Base-by-base conservation (phyloP, 176 grass and related monocot species). In the Lolium perenne region DNA sequence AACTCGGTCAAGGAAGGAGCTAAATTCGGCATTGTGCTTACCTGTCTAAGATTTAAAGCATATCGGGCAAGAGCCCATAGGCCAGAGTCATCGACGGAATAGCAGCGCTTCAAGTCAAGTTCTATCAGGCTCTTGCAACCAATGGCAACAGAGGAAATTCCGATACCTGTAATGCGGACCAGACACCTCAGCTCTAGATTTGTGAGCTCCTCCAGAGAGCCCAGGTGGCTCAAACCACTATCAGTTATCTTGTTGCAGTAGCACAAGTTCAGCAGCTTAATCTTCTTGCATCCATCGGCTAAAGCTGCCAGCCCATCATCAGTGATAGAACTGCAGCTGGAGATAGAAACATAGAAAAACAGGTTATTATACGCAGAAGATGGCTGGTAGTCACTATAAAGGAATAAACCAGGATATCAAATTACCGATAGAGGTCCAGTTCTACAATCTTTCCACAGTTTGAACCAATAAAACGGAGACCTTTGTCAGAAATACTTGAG, bases 221-320 rank as follows among this genome's bases (percentile, higher is more conserved):
- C 89, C 49, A 96, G 77, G 88, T 95, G 86, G 68, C 79, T 85
- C 90, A 99, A 70, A 51, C 97, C 97, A 80, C 8, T 25, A 64
- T 99, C 97, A 9, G 94, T 94, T 63, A 99, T 94, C 77, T 94
- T 91, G 71, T 79, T 93, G 84, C 97, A 99, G 81, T 96, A 99
- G 81, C 97, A 96, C 64, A 99, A 51, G 77, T 99, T 99, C 74
- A 99, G 74, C 72, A 88, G 86, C 72, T 88, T 92, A 71, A 99
- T 90, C 79, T 71, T 96, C 82, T 94, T 95, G 83, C 94, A 99
- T 55, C 97, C 94, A 73, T 60, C 50, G 12, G 88, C 87, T 85
- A 99, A 86, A 81, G 94, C 74, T 79, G 97, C 94, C 83, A 99
- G 32, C 11, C 94, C 97, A 84, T 92, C 90, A 59, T 99, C 92